These are phyloP conservation scores for Aureobasidium sp. DNA, from an alignment of 2,329 filamentous ascomycete genomes.

Conservation along the genomic window DNA sequence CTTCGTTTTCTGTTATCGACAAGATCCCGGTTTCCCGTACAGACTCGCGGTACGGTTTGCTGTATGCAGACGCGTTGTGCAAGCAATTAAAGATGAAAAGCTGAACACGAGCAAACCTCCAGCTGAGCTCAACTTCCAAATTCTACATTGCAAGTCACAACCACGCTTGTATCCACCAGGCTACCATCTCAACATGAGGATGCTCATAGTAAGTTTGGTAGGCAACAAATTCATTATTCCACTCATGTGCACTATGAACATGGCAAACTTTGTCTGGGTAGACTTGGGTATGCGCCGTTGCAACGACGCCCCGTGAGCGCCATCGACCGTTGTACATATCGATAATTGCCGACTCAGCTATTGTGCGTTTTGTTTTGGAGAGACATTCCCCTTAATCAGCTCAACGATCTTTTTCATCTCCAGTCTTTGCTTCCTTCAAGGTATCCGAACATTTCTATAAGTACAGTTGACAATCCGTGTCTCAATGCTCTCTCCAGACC, in stretches of 20 bases:
- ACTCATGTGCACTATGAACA: not conserved
- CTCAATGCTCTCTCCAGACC: slow-evolving; percentile 11
- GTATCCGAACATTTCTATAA: not conserved
- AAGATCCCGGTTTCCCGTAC: not conserved
- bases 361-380: slow-evolving; percentile 13
- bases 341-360: slow-evolving; percentile 14
- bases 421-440: not conserved
- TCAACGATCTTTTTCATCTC: not conserved
- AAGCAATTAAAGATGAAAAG: not conserved
- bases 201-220: not conserved
- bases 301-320: slow-evolving; percentile 4
- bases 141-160: not conserved
- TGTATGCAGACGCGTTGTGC: not conserved
- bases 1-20: not conserved
- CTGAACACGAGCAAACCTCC: not conserved
- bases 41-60: not conserved
- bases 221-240: not conserved
- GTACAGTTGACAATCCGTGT: slow-evolving; percentile 6
- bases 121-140: slow-evolving; percentile 3
- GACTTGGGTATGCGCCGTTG: slow-evolving; percentile 5
- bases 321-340: slow-evolving; percentile 13
- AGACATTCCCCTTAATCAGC: slow-evolving; percentile 3
- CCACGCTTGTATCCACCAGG: not conserved
- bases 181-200: not conserved
- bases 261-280: not conserved